Conservation (phyloP, 1,284 basidiomycete genomes). For the Cutaneotrichosporon mucoides region DNA sequence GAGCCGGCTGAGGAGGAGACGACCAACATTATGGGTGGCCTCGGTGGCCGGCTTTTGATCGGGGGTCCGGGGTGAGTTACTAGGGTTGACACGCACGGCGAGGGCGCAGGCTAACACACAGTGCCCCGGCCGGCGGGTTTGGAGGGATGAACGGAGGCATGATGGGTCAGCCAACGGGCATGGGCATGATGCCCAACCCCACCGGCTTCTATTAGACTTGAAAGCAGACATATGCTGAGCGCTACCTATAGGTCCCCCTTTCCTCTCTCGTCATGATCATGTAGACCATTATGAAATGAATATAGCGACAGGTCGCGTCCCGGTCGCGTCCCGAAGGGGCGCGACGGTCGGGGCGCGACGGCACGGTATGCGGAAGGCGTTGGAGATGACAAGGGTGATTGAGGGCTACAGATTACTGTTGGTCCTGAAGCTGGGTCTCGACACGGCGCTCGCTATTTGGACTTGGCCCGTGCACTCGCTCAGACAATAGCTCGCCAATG, state of each 20-base stretch:
- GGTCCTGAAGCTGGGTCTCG: too few species aligned
- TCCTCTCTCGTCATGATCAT: background rate
- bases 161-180: conserved; percentile 16
- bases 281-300: conserved; percentile 5
- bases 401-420: too few species aligned
- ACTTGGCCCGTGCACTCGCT: too few species aligned
- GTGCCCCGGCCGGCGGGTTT: background rate
- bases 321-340: too few species aligned
- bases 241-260: background rate
- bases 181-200: conserved; percentile 36
- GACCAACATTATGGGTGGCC: conserved; percentile 33
- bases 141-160: conserved; percentile 13
- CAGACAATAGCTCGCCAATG: too few species aligned
- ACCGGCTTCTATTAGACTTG: conserved; percentile 43
- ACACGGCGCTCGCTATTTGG: too few species aligned
- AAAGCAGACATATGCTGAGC: too few species aligned
- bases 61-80: conserved; percentile 27
- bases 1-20: conserved; percentile 33
- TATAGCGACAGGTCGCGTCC: background rate
- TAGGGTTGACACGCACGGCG: too few species aligned
- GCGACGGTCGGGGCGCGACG: too few species aligned
- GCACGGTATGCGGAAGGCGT: too few species aligned
- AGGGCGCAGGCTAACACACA: too few species aligned
- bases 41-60: conserved; percentile 48
- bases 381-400: too few species aligned